These are phyloP conservation scores for Marasmius sp. DNA, from an alignment of 1,284 basidiomycete genomes.

Conservation along the genomic window DNA sequence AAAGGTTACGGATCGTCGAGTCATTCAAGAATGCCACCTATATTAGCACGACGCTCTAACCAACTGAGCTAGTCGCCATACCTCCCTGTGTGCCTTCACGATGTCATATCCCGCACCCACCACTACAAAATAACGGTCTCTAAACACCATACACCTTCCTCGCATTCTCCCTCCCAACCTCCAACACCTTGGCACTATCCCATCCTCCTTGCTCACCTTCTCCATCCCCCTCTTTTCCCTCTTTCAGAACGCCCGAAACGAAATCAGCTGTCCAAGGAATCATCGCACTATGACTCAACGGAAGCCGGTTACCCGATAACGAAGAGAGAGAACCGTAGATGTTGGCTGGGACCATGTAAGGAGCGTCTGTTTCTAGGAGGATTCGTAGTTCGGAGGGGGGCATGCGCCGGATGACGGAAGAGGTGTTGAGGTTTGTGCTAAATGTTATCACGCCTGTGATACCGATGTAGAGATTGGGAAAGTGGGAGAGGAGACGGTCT, in stretches of 20 bases:
- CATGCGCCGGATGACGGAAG: constrained; percentile 57
- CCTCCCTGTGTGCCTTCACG: no score
- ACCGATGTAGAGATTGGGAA: constrained; percentile 78
- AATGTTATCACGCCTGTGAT: constrained; percentile 78
- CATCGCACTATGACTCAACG: constrained; percentile 76
- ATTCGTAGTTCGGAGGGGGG: constrained; percentile 39
- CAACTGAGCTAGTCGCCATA: no score
- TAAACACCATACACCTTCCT: constrained; percentile 57
- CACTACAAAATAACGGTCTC: no score
- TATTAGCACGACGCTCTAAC: no score
- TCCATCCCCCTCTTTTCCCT: constrained; percentile 17
- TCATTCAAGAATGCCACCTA: no score
- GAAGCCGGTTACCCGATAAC: constrained; percentile 56
- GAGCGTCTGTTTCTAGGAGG: no score
- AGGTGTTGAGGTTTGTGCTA: constrained; percentile 69
- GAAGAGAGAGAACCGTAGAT: constrained; percentile 56
- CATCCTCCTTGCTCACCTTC: constrained; percentile 32
- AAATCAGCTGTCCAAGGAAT: constrained; percentile 82
- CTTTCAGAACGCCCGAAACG: constrained; percentile 52
- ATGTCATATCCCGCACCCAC: no score
- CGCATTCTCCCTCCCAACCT: constrained; percentile 66
- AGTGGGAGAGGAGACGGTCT: constrained; percentile 66
- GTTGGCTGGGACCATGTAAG: constrained; percentile 75
- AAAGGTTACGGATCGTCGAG: no score
- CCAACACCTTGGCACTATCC: constrained; percentile 59